A percentile compares a stretch with the other conserved stretches of the same genome.
These are phyloP conservation scores for Forsythia suspensa DNA, from an alignment of 257 asterid species.

Conservation along the genomic window DNA sequence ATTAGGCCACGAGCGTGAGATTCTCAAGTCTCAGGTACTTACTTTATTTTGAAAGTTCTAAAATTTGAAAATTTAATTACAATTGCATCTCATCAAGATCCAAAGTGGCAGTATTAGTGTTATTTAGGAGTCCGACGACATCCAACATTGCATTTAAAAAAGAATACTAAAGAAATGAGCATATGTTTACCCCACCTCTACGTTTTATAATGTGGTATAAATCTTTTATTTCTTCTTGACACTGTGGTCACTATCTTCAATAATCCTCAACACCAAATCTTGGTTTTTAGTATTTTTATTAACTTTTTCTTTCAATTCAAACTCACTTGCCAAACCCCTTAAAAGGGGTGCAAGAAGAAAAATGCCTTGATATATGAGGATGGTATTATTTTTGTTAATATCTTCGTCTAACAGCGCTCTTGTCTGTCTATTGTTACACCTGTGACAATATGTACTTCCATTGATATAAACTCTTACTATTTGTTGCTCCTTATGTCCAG, in stretches of 20 bases:
- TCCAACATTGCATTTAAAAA: neutral
- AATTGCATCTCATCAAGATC: neutral
- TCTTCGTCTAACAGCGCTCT: slow-evolving; percentile 16
- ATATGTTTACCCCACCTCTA: neutral
- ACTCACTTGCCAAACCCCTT: neutral
- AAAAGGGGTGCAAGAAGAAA: neutral
- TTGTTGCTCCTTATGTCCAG: slow-evolving; percentile 36
- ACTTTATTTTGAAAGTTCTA: slow-evolving; percentile 1
- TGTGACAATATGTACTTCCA: slow-evolving; percentile 6
- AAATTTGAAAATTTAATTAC: neutral
- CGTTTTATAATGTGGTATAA: neutral
- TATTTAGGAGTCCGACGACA: slow-evolving; percentile 7
- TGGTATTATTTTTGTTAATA: neutral
- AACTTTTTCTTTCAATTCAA: slow-evolving; percentile 1
- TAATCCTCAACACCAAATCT: too few relatives aligned
- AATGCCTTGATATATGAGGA: slow-evolving; percentile 4
- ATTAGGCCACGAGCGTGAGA: slow-evolving; percentile 72
- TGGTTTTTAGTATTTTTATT: neutral
- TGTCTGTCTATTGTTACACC: slow-evolving; percentile 5
- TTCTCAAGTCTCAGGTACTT: slow-evolving; percentile 91
- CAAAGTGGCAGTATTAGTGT: neutral
- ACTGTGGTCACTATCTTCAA: neutral
- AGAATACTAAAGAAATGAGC: neutral
- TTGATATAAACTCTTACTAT: slow-evolving; percentile 17
- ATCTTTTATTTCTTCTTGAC: neutral